A percentile compares a stretch with the other conserved stretches of the same genome.
These are phyloP conservation scores for Coemansia sp. DNA, from an alignment of 192 early-diverging fungal species.

Conservation along the genomic window DNA sequence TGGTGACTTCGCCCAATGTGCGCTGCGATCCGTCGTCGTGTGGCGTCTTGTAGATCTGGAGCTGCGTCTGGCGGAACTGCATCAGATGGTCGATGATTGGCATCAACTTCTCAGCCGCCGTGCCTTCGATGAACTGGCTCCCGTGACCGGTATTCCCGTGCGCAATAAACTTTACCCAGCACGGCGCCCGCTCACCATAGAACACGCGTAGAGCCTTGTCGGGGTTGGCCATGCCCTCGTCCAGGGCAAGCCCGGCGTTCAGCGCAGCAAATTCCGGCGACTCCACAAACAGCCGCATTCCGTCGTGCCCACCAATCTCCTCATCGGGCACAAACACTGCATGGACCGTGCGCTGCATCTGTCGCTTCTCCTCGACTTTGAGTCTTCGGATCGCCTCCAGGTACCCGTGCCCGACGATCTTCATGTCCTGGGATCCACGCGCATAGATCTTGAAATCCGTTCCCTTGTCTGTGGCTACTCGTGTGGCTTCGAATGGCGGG, in stretches of 20 bases:
- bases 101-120: conserved; percentile 67
- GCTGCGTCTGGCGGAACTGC: conserved; percentile 67
- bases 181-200: conserved; percentile 81
- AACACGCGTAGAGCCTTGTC: conserved; percentile 70
- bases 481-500: conserved; percentile 72
- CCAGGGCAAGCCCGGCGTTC: conserved; percentile 80
- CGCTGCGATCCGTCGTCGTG: conserved; percentile 53
- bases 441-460: conserved; percentile 65
- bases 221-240: conserved; percentile 81
- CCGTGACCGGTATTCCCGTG: conserved; percentile 80
- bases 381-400: conserved; percentile 76
- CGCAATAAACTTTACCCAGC: conserved; percentile 79
- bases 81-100: conserved; percentile 68
- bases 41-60: conserved; percentile 55
- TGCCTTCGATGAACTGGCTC: conserved; percentile 76
- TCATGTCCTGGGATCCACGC: conserved; percentile 91
- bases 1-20: conserved; percentile 78
- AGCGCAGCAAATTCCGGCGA: conserved; percentile 66
- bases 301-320: conserved; percentile 82
- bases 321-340: conserved; percentile 82
- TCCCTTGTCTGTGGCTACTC: conserved; percentile 58
- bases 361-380: conserved; percentile 50
- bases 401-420: conserved; percentile 81
- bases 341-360: conserved; percentile 70
- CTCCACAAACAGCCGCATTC: conserved; percentile 71